These are phyloP conservation scores for Verticillium dahliae DNA, from an alignment of 2,329 filamentous ascomycete genomes.

Conservation along the genomic window DNA sequence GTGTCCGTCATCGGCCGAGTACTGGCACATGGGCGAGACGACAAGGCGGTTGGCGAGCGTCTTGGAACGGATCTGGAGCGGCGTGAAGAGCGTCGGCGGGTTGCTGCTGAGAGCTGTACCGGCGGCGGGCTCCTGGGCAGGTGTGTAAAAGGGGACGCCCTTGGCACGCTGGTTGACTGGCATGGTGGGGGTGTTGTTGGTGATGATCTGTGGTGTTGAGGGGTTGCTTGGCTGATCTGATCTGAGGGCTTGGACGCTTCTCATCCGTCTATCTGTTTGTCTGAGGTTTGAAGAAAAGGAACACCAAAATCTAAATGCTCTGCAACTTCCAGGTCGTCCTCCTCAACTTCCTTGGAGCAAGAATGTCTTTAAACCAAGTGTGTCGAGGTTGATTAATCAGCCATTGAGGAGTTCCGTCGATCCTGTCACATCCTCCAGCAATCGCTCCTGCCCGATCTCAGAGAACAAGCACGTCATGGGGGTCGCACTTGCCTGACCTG, in stretches of 20 bases:
- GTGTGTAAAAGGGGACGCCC: conserved; percentile 46
- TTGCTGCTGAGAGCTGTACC: conserved; percentile 34
- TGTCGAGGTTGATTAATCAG: neutral
- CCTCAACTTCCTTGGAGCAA: neutral
- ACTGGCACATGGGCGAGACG: conserved; percentile 57
- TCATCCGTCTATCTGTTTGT: neutral
- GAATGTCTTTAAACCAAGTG: neutral
- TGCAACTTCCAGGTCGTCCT: no score
- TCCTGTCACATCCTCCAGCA: neutral
- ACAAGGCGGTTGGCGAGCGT: conserved; percentile 50
- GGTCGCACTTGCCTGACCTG: neutral
- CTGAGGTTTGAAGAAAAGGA: neutral
- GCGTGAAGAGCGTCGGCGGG: conserved; percentile 49
- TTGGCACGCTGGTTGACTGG: conserved; percentile 29
- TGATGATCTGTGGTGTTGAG: neutral
- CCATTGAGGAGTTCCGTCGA: neutral
- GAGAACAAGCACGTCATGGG: neutral
- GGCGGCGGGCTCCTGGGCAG: conserved; percentile 43
- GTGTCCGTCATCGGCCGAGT: conserved; percentile 56
- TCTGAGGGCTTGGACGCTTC: neutral
- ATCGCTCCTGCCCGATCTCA: neutral
- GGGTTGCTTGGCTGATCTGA: neutral
- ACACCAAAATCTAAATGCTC: no score
- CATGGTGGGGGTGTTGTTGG: conserved; percentile 10
- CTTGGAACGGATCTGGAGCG: conserved; percentile 46